These are phyloP conservation scores for Prunus campanulata DNA, from an alignment of 306 rosid genomes.

Conservation along the genomic window DNA sequence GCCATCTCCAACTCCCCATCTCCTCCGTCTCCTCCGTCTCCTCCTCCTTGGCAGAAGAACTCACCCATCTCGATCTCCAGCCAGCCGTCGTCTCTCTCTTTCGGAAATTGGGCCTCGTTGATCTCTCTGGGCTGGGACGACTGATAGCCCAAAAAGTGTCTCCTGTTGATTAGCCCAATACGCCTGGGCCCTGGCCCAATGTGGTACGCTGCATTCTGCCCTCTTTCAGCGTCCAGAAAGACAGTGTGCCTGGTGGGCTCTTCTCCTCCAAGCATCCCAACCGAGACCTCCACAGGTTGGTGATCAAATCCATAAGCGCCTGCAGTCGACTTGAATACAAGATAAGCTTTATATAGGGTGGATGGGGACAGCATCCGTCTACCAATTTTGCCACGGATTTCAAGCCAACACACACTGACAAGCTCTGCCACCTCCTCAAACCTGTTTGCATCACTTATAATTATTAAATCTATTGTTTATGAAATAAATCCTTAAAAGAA, in stretches of 20 bases:
- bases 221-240: conserved; percentile 31
- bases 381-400: conserved; percentile 51
- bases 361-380: conserved; percentile 41
- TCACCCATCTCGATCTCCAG: conserved; percentile 63
- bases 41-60: conserved; percentile 40
- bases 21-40: conserved; percentile 10
- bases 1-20: conserved; percentile 48
- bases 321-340: conserved; percentile 47
- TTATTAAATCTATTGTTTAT: background rate
- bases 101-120: conserved; percentile 20
- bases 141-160: conserved; percentile 8
- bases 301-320: conserved; percentile 40
- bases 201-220: conserved; percentile 20
- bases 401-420: conserved; percentile 64
- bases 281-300: conserved; percentile 46
- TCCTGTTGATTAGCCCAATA: conserved; percentile 13
- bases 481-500: background rate
- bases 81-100: conserved; percentile 57
- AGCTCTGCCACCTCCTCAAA: conserved; percentile 70
- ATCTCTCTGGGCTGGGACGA: background rate
- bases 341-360: conserved; percentile 53
- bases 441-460: conserved; percentile 33
- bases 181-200: conserved; percentile 42
- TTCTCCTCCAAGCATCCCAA: conserved; percentile 44
- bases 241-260: conserved; percentile 20